A percentile compares a stretch with the other conserved stretches of the same genome.
These are phyloP conservation scores for Mycena venus DNA, from an alignment of 768 basidiomycete species.

Conservation along the genomic window DNA sequence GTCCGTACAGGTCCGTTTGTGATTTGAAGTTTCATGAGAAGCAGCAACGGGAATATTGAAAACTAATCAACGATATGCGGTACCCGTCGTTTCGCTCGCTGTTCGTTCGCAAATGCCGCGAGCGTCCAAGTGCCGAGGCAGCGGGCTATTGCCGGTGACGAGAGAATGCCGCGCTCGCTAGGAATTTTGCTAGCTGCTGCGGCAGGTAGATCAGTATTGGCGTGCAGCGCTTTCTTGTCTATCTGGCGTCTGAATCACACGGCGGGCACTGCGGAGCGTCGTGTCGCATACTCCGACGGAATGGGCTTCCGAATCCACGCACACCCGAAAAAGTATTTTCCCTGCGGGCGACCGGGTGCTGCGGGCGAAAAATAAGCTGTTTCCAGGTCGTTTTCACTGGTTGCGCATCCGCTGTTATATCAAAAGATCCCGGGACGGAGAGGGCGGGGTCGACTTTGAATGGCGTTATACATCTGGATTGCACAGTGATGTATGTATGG, in stretches of 20 bases:
- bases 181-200: background rate
- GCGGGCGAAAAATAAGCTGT: conserved; percentile 9
- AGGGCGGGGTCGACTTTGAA: background rate
- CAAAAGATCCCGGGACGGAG: conserved; percentile 10
- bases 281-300: background rate
- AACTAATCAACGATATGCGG: background rate
- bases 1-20: too few relatives aligned
- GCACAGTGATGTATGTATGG: conserved; percentile 17
- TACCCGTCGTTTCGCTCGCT: background rate
- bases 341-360: conserved; percentile 17
- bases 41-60: background rate
- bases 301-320: background rate
- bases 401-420: background rate
- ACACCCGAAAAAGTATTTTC: background rate
- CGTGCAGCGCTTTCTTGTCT: background rate
- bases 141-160: background rate
- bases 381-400: background rate
- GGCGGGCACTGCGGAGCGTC: background rate
- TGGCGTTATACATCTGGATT: conserved; percentile 1
- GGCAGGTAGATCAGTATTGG: background rate
- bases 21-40: background rate
- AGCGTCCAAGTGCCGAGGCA: background rate
- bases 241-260: background rate
- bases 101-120: background rate
- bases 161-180: background rate